Evolutionary conservation across 805 yeast species (phyloP).

Genomic region (Candida taoyuanica): DNA sequence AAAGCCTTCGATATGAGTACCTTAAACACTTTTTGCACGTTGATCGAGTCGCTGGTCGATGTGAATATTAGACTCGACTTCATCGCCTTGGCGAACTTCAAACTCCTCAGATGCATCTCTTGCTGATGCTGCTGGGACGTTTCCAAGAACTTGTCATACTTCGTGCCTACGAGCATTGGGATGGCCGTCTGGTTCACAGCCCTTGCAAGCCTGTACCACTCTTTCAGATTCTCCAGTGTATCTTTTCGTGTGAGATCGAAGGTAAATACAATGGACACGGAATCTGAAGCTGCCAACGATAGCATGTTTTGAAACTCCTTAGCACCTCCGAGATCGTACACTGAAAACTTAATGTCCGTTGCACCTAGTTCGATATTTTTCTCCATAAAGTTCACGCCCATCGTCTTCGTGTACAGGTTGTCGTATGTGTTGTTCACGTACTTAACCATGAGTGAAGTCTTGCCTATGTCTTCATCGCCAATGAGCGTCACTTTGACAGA

Average conservation of each 20-base stretch:
- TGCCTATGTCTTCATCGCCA: constrained; percentile 96
- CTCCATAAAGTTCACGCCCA: constrained; percentile 95
- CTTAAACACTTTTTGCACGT: constrained; percentile 90
- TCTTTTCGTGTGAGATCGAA: constrained; percentile 86
- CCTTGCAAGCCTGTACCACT: constrained; percentile 91
- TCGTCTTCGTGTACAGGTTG: constrained; percentile 86
- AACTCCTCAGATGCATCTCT: constrained; percentile 77
- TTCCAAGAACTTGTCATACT: constrained; percentile 82
- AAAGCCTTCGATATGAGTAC: constrained; percentile 86
- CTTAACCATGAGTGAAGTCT: constrained; percentile 93
- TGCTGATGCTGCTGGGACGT: constrained; percentile 75
- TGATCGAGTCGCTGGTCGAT: constrained; percentile 88
- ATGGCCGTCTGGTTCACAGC: constrained; percentile 88
- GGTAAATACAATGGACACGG: constrained; percentile 86
- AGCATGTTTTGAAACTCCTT: constrained; percentile 93
- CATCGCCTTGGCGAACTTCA: constrained; percentile 86
- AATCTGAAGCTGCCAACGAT: constrained; percentile 86
- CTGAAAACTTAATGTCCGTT: constrained; percentile 83
- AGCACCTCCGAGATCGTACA: constrained; percentile 97
- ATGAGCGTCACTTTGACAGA: constrained; percentile 85
- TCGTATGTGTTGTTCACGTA: constrained; percentile 94
- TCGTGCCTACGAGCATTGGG: constrained; percentile 89
- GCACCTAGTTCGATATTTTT: constrained; percentile 77
- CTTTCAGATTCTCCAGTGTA: constrained; percentile 82
- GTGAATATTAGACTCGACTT: constrained; percentile 79